Percentiles rank a stretch among this genome's conserved stretches.
Evolutionary conservation across 257 asterid genomes (phyloP).

Genomic region (Plantago ovata): DNA sequence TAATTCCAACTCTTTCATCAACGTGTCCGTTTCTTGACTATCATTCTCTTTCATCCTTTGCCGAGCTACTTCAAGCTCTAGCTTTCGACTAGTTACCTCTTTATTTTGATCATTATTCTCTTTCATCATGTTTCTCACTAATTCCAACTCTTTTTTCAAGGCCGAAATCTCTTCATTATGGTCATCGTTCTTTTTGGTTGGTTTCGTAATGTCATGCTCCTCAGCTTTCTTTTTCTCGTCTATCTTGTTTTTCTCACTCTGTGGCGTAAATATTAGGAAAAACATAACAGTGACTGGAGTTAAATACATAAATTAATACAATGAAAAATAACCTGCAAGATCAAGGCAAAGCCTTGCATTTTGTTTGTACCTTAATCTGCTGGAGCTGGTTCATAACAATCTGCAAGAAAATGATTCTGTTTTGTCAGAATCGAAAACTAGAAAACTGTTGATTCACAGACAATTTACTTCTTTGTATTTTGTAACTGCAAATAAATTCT

Average conservation of each 20-base stretch:
- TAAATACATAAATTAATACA: neutral
- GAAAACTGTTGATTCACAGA: neutral
- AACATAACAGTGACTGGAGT: constrained; percentile 1
- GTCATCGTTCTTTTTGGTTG: constrained; percentile 10
- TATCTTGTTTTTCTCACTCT: constrained; percentile 40
- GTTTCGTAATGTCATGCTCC: constrained; percentile 25
- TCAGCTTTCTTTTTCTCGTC: constrained; percentile 33
- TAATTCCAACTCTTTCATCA: constrained; percentile 16
- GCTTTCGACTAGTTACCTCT: constrained; percentile 28
- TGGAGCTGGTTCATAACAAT: constrained; percentile 63
- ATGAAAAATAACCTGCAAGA: neutral
- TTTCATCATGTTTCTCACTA: constrained; percentile 26
- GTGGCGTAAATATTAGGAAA: constrained; percentile 10
- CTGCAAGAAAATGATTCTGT: constrained; percentile 33
- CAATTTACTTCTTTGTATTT: neutral
- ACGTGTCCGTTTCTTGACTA: constrained; percentile 24
- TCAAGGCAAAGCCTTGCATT: neutral
- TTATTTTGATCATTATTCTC: constrained; percentile 21
- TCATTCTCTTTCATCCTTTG: constrained; percentile 10
- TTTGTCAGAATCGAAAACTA: constrained; percentile 10
- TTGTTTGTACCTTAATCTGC: constrained; percentile 51
- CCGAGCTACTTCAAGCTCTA: constrained; percentile 14
- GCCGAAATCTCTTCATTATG: constrained; percentile 26
- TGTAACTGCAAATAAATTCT: neutral
- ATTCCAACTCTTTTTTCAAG: constrained; percentile 29